phyloP scores from a whole-genome alignment of 805 yeast species.

The Candida sithepensis region DNA sequence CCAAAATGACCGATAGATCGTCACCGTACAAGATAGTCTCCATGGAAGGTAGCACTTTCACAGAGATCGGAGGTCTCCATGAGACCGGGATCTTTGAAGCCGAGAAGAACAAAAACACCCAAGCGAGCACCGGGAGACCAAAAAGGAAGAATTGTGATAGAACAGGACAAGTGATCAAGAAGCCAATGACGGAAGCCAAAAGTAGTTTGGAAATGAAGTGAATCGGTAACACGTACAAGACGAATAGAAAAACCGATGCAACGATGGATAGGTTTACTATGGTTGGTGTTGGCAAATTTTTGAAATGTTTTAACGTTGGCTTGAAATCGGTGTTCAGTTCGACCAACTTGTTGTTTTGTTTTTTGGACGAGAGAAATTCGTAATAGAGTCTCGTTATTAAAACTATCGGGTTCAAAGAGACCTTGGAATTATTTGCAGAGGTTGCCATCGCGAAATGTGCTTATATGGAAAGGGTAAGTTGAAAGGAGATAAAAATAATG shows the following conservation, averaged over 20 bases:
- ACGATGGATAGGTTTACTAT: conserved; percentile 37
- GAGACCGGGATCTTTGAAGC: conserved; percentile 68
- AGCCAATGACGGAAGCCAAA: conserved; percentile 37
- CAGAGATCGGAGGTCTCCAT: conserved; percentile 86
- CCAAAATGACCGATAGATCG: conserved; percentile 77
- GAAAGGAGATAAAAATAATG: too few species aligned
- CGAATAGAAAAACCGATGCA: conserved; percentile 51
- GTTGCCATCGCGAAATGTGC: background rate
- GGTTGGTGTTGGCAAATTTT: conserved; percentile 32
- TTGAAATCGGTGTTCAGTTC: conserved; percentile 16
- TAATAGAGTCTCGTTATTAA: conserved; percentile 18
- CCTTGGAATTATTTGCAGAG: conserved; percentile 1
- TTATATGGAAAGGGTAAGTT: too few species aligned
- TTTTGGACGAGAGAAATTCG: conserved; percentile 17
- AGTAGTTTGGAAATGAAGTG: conserved; percentile 35
- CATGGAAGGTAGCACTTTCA: conserved; percentile 83
- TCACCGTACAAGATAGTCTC: conserved; percentile 93
- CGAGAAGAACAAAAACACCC: conserved; percentile 81
- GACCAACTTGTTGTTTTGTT: conserved; percentile 17
- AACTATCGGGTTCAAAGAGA: conserved; percentile 12
- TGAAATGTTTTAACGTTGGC: conserved; percentile 22
- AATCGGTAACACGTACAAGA: conserved; percentile 56
- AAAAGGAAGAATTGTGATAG: conserved; percentile 81
- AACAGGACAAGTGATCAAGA: conserved; percentile 61
- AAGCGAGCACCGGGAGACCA: conserved; percentile 78